phyloP scores from a whole-genome alignment of 2,329 filamentous ascomycete species.

The Penicillium verrucosum region DNA sequence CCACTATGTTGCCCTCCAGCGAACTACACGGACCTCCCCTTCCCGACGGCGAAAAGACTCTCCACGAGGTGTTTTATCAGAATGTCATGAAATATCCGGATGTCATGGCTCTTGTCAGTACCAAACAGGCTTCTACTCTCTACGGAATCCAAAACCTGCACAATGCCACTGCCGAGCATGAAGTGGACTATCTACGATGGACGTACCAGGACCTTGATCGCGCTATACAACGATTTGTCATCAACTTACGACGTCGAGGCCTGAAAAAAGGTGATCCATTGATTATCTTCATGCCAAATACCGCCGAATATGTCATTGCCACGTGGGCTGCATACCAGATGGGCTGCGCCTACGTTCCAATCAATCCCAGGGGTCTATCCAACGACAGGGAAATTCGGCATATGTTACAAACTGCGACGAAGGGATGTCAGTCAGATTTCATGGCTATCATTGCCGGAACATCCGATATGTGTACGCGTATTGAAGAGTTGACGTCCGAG shows the following conservation, averaged over 20 bases:
- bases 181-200: conserved; percentile 8
- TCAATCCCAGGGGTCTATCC: conserved; percentile 12
- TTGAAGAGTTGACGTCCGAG: conserved; percentile 1
- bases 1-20: neutral
- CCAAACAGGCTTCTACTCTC: conserved; percentile 2
- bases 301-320: conserved; percentile 16
- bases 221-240: neutral
- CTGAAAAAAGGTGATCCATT: neutral
- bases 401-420: neutral
- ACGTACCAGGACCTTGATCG: conserved; percentile 1
- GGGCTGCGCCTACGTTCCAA: conserved; percentile 13
- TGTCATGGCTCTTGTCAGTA: conserved; percentile 1
- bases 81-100: neutral
- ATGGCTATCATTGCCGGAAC: neutral
- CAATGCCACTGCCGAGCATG: neutral
- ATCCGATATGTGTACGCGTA: neutral
- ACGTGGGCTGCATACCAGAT: conserved; percentile 18
- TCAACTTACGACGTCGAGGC: neutral
- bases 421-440: neutral
- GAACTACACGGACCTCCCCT: neutral
- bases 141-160: conserved; percentile 1
- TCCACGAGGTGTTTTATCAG: neutral
- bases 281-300: conserved; percentile 5
- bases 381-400: conserved; percentile 6
- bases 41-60: neutral